Conservation (phyloP, 2,329 filamentous ascomycete species). For the Elsinoe batatas region DNA sequence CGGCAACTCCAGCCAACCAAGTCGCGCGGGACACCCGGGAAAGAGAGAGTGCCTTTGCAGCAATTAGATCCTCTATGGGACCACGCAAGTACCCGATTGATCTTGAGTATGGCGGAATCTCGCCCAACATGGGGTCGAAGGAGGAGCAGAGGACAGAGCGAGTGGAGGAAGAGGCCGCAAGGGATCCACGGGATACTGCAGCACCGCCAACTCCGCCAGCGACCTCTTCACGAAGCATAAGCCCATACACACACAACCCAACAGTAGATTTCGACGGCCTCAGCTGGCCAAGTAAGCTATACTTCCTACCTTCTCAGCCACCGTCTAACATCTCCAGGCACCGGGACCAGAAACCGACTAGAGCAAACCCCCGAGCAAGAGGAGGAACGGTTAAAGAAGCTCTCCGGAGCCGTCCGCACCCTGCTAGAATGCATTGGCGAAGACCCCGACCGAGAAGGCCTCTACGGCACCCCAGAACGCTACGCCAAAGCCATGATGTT, state of each 20-base stretch:
- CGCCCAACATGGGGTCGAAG: slow-evolving; percentile 12
- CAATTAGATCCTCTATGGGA: slow-evolving; percentile 49
- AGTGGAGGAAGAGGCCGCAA: slow-evolving; percentile 41
- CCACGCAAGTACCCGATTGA: slow-evolving; percentile 37
- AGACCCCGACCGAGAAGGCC: slow-evolving; percentile 53
- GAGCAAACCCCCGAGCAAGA: slow-evolving; percentile 50
- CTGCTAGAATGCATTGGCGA: slow-evolving; percentile 58
- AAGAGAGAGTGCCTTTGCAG: slow-evolving; percentile 47
- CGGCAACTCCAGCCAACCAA: slow-evolving; percentile 38
- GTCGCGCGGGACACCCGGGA: slow-evolving; percentile 42
- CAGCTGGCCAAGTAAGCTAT: slow-evolving; percentile 43
- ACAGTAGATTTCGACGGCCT: slow-evolving; percentile 47
- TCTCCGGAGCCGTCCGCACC: slow-evolving; percentile 53
- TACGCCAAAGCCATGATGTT: slow-evolving; percentile 94
- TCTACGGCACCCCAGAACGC: slow-evolving; percentile 62
- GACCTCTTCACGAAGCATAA: slow-evolving; percentile 39
- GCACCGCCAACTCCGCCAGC: slow-evolving; percentile 42
- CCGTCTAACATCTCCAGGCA: slow-evolving; percentile 28
- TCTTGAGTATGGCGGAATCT: slow-evolving; percentile 26
- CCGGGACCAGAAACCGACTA: slow-evolving; percentile 53
- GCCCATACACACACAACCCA: slow-evolving; percentile 41
- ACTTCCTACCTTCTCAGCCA: neutral
- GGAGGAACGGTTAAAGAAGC: slow-evolving; percentile 47
- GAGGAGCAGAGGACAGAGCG: slow-evolving; percentile 18
- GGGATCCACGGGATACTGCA: slow-evolving; percentile 44